Conservation (phyloP, 495 filamentous ascomycete genomes). For the Lophiotrema nucula region DNA sequence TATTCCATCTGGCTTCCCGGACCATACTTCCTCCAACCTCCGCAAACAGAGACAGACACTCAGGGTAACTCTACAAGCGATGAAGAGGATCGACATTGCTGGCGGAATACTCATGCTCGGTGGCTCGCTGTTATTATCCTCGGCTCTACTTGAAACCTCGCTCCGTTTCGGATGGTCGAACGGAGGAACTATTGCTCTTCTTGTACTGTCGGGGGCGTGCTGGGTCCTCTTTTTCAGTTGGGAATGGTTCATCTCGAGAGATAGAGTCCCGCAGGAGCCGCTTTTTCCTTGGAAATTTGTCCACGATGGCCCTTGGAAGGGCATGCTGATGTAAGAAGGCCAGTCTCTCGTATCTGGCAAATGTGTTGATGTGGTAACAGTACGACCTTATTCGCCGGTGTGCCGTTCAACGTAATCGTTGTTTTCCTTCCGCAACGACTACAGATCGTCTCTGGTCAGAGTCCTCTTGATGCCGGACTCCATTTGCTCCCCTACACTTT, state of each 20-base stretch:
- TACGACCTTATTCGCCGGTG: constrained; percentile 10
- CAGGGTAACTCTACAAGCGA: neutral
- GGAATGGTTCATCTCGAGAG: constrained; percentile 16
- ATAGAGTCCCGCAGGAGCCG: constrained; percentile 2
- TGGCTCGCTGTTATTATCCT: constrained; percentile 15
- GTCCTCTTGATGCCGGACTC: constrained; percentile 6
- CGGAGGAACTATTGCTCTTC: constrained; percentile 1
- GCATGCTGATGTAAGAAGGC: constrained; percentile 9
- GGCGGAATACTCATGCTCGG: constrained; percentile 15
- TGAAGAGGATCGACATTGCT: constrained; percentile 19
- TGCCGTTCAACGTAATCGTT: constrained; percentile 21
- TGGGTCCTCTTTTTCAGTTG: constrained; percentile 21
- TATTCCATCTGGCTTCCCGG: constrained; percentile 17
- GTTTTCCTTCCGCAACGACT: constrained; percentile 20
- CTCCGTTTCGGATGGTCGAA: constrained; percentile 8
- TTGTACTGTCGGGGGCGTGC: constrained; percentile 11
- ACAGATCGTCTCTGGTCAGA: constrained; percentile 10
- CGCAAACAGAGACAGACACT: neutral
- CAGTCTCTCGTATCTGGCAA: neutral
- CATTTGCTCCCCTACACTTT: constrained; percentile 13
- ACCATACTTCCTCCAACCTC: neutral
- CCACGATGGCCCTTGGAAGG: constrained; percentile 17
- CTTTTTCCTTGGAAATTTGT: constrained; percentile 27
- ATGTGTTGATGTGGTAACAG: neutral
- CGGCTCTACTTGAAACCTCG: constrained; percentile 21